phyloP scores from a whole-genome alignment of 257 asterid species.

The Mentha longifolia region DNA sequence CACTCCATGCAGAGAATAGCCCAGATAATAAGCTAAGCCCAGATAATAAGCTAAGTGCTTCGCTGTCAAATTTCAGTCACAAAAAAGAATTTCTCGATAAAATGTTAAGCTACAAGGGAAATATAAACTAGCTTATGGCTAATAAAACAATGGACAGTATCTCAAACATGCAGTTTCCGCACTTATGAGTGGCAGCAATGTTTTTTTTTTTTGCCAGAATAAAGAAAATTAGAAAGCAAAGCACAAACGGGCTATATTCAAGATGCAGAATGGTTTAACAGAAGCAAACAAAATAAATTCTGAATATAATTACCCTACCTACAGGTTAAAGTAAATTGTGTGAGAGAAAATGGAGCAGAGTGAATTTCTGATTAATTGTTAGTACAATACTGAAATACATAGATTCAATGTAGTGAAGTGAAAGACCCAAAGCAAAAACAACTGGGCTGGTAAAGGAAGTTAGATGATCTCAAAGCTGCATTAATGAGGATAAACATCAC shows the following conservation, averaged over 20 bases:
- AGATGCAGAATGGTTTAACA: constrained; percentile 15
- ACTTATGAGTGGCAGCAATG: background rate
- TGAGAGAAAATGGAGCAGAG: constrained; percentile 3
- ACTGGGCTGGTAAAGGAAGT: constrained; percentile 12
- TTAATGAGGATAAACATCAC: constrained; percentile 15
- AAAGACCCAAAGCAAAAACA: constrained; percentile 7
- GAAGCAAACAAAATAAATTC: background rate
- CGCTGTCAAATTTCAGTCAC: constrained; percentile 2
- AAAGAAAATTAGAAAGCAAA: background rate
- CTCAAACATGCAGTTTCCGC: constrained; percentile 27
- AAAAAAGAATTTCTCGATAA: constrained; percentile 23
- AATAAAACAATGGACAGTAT: constrained; percentile 9
- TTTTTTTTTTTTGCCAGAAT: background rate
- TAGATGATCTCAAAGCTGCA: constrained; percentile 27
- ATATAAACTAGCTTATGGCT: constrained; percentile 5
- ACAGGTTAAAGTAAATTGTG: constrained; percentile 3
- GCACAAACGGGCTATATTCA: background rate
- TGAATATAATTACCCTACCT: background rate
- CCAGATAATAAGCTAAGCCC: constrained; percentile 22
- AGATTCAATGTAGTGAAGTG: constrained; percentile 5
- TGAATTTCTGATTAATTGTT: background rate
- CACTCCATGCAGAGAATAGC: constrained; percentile 11
- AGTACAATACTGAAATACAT: constrained; percentile 4
- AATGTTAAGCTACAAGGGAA: background rate
- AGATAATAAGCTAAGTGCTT: no score